Conservation (phyloP, 805 yeast genomes). For the Diddensiella caesifluorescens region DNA sequence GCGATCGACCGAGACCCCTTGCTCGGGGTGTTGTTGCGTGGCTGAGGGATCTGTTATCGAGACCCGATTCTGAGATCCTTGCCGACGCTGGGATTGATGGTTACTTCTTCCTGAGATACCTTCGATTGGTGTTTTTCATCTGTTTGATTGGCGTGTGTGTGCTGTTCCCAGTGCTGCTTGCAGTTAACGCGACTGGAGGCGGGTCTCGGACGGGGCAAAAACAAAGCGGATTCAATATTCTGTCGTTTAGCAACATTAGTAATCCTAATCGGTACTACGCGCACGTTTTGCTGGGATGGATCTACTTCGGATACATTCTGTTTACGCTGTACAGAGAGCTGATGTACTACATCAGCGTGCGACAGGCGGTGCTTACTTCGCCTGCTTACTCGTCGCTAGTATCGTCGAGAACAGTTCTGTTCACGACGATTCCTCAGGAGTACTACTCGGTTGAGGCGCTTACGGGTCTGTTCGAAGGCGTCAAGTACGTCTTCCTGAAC, state of each 20-base stretch:
- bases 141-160: conserved; percentile 52
- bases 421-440: conserved; percentile 77
- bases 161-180: conserved; percentile 66
- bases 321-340: conserved; percentile 80
- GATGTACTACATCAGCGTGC: conserved; percentile 65
- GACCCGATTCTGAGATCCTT: conserved; percentile 69
- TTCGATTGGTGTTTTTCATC: conserved; percentile 49
- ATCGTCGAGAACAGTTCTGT: conserved; percentile 74
- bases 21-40: conserved; percentile 66
- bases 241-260: conserved; percentile 72
- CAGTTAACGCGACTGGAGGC: conserved; percentile 68
- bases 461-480: conserved; percentile 73
- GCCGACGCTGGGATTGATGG: conserved; percentile 94
- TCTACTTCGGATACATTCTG: conserved; percentile 63
- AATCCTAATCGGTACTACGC: conserved; percentile 68
- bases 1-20: conserved; percentile 58
- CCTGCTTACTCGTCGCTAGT: conserved; percentile 72
- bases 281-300: conserved; percentile 77
- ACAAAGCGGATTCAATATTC: conserved; percentile 62
- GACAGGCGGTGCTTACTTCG: conserved; percentile 72
- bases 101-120: conserved; percentile 78
- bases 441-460: conserved; percentile 69
- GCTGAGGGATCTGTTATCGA: conserved; percentile 57
- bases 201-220: conserved; percentile 43
- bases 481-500: conserved; percentile 73